phyloP scores from a whole-genome alignment of 768 basidiomycete species.

The Collybia sordida region DNA sequence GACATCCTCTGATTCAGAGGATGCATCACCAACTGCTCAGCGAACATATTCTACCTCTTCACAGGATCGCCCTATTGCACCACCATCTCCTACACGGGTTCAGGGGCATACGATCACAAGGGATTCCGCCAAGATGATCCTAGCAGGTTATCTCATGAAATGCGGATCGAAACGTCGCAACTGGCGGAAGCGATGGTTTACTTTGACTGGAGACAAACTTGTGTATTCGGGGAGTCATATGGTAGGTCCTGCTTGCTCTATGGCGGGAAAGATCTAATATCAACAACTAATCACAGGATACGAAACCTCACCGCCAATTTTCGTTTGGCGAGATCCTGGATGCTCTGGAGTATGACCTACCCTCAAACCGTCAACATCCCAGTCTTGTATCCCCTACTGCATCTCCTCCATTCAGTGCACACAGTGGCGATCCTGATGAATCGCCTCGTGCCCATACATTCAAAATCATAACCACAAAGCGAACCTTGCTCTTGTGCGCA shows the following conservation, averaged over 20 bases:
- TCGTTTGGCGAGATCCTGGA: constrained; percentile 85
- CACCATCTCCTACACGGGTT: constrained; percentile 45
- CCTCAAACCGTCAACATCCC: constrained; percentile 50
- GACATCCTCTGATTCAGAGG: constrained; percentile 82
- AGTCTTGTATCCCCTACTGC: constrained; percentile 27
- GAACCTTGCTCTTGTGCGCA: constrained; percentile 85
- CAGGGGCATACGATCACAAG: constrained; percentile 28
- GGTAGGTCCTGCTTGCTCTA: constrained; percentile 49
- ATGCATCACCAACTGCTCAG: constrained; percentile 50
- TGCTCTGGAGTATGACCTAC: constrained; percentile 84
- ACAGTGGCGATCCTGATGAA: constrained; percentile 41
- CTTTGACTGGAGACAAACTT: constrained; percentile 84
- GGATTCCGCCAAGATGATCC: constrained; percentile 76
- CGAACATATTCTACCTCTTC: constrained; percentile 44
- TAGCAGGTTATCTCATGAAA: constrained; percentile 95
- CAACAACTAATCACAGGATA: constrained; percentile 58
- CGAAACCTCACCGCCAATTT: constrained; percentile 85
- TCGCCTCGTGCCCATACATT: constrained; percentile 65
- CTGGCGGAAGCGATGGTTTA: constrained; percentile 98
- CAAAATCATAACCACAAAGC: constrained; percentile 95
- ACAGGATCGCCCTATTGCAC: constrained; percentile 37
- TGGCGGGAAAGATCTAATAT: constrained; percentile 7
- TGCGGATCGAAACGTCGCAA: constrained; percentile 90
- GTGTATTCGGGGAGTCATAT: constrained; percentile 93
- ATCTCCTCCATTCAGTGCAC: constrained; percentile 29